These are phyloP conservation scores for Colletotrichum acutatum DNA, from an alignment of 2,329 filamentous ascomycete genomes.

Conservation along the genomic window DNA sequence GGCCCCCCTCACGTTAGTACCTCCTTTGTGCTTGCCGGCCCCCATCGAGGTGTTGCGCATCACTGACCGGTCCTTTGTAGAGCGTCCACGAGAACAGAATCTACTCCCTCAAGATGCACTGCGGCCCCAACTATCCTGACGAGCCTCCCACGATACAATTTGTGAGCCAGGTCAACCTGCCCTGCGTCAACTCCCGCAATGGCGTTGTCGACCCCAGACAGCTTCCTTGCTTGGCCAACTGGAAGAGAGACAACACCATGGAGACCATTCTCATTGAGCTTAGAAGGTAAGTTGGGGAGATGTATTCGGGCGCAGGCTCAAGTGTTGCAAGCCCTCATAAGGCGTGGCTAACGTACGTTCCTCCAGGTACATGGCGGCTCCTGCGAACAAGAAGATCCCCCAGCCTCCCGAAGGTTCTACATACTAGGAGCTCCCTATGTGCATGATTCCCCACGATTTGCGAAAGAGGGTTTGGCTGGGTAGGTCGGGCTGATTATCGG, in stretches of 20 bases:
- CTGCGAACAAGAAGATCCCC: constrained; percentile 91
- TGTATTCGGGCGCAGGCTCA: background rate
- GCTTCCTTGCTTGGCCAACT: constrained; percentile 86
- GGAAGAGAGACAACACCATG: constrained; percentile 95
- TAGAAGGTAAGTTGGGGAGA: constrained; percentile 67
- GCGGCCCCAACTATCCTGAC: constrained; percentile 89
- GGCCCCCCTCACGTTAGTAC: constrained; percentile 90
- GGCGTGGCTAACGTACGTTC: constrained; percentile 27
- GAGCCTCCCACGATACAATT: constrained; percentile 91
- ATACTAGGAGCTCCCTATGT: constrained; percentile 40
- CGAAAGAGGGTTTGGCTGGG: constrained; percentile 10
- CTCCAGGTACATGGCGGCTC: constrained; percentile 88
- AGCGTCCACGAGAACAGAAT: constrained; percentile 98
- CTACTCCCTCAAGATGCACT: constrained; percentile 98
- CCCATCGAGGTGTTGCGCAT: background rate
- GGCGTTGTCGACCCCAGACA: constrained; percentile 88
- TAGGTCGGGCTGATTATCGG: constrained; percentile 15
- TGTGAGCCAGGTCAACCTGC: constrained; percentile 94
- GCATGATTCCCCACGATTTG: constrained; percentile 24
- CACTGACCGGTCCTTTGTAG: constrained; percentile 53
- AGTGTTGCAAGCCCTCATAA: background rate
- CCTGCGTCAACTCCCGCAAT: constrained; percentile 84
- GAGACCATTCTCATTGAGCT: constrained; percentile 92
- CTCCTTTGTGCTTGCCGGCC: background rate
- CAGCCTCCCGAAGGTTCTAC: constrained; percentile 88